These are phyloP conservation scores for Tetracladium marchalianum DNA, from an alignment of 495 filamentous ascomycete genomes.

Conservation along the genomic window DNA sequence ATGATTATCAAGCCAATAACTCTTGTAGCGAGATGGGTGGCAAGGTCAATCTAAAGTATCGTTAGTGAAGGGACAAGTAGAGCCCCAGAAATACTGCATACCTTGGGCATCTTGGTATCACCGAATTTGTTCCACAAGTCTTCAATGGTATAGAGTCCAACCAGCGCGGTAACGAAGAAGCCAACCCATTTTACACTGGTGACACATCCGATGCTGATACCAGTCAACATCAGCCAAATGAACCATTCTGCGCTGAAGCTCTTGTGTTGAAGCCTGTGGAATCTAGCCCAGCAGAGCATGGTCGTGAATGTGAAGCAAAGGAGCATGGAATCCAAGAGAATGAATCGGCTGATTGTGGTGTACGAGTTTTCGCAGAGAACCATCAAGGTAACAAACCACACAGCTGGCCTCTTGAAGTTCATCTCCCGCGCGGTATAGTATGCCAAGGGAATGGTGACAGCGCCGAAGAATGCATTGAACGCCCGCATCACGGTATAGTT, in stretches of 20 bases:
- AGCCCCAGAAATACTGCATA: constrained; percentile 23
- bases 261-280: constrained; percentile 73
- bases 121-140: constrained; percentile 99
- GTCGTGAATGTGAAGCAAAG: constrained; percentile 97
- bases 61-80: constrained; percentile 3
- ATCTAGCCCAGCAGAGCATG: constrained; percentile 90
- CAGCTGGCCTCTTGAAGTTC: constrained; percentile 71
- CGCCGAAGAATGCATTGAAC: constrained; percentile 94
- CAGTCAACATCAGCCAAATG: constrained; percentile 82
- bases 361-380: constrained; percentile 98
- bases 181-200: constrained; percentile 98
- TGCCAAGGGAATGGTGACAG: constrained; percentile 83
- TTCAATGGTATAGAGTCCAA: constrained; percentile 92
- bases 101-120: constrained; percentile 80
- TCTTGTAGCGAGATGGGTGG: constrained; percentile 67
- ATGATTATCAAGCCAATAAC: constrained; percentile 82
- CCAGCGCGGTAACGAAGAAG: constrained; percentile 85
- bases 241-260: constrained; percentile 89
- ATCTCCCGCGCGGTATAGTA: constrained; percentile 91
- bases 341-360: constrained; percentile 95
- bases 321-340: constrained; percentile 95
- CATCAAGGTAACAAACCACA: constrained; percentile 94
- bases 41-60: constrained; percentile 50
- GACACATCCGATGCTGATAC: constrained; percentile 91
- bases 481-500: constrained; percentile 98